phyloP scores from a whole-genome alignment of 1,284 basidiomycete genomes.

The Moesziomyces parantarcticus region DNA sequence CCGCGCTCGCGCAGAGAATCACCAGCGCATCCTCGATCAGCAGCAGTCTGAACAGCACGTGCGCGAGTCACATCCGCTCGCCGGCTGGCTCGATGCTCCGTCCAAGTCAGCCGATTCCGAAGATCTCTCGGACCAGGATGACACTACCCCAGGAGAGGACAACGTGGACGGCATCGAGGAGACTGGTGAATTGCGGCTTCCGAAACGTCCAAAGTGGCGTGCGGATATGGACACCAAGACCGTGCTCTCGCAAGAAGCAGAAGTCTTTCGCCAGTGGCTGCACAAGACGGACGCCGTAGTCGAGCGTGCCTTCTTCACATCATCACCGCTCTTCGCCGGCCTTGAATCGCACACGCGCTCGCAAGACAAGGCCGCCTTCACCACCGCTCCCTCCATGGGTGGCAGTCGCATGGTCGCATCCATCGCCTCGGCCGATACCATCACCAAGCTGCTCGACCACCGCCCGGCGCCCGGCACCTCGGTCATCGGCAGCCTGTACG shows the following conservation, averaged over 20 bases:
- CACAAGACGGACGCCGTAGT: slow-evolving; percentile 48
- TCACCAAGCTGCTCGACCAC: slow-evolving; percentile 22
- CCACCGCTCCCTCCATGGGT: slow-evolving; percentile 20
- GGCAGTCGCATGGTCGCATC: slow-evolving; percentile 38
- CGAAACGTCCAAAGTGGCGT: slow-evolving; percentile 55
- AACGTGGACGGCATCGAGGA: slow-evolving; percentile 21
- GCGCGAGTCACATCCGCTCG: slow-evolving; percentile 25
- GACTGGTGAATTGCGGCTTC: slow-evolving; percentile 41
- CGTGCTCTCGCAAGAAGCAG: slow-evolving; percentile 49
- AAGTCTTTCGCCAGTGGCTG: slow-evolving; percentile 56
- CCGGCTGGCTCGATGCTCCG: slow-evolving; percentile 17
- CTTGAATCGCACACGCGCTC: slow-evolving; percentile 36
- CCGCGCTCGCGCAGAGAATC: slow-evolving; percentile 34
- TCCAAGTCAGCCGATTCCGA: neutral
- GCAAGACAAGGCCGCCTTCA: slow-evolving; percentile 29
- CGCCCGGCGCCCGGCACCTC: slow-evolving; percentile 70
- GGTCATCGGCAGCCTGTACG: slow-evolving; percentile 73
- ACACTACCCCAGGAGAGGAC: slow-evolving; percentile 8
- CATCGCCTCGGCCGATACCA: slow-evolving; percentile 32
- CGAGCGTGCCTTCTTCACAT: slow-evolving; percentile 48
- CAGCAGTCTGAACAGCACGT: slow-evolving; percentile 17
- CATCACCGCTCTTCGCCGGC: slow-evolving; percentile 38
- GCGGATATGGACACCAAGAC: slow-evolving; percentile 52
- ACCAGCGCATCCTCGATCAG: slow-evolving; percentile 12
- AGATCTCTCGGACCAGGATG: neutral